Percentiles rank a stretch among this genome's conserved stretches.
Conservation (phyloP, 2,329 filamentous ascomycete genomes). For the Fusarium sp. region DNA sequence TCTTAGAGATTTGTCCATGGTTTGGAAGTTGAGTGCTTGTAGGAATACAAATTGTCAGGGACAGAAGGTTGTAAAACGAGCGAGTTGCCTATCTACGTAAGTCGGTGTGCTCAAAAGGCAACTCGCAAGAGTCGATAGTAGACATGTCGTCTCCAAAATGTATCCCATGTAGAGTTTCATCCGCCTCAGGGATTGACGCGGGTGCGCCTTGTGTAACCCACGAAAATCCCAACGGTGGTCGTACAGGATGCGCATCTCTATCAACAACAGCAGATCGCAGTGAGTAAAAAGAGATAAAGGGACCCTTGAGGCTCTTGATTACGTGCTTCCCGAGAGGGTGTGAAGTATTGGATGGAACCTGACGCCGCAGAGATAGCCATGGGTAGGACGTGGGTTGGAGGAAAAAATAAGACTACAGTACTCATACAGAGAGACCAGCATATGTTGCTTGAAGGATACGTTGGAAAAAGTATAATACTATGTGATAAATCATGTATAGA, state of each 20-base stretch:
- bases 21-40: not conserved
- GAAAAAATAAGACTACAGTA: not conserved
- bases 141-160: not conserved
- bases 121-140: not conserved
- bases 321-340: slow-evolving; percentile 24
- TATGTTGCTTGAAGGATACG: not conserved
- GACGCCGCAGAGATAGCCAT: slow-evolving; percentile 26
- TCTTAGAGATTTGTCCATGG: not conserved
- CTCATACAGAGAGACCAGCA: not conserved
- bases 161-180: slow-evolving; percentile 12
- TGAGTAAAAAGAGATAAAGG: not conserved
- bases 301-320: slow-evolving; percentile 34
- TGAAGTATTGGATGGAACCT: slow-evolving; percentile 7
- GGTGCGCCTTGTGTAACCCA: slow-evolving; percentile 26
- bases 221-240: slow-evolving; percentile 14
- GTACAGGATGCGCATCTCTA: slow-evolving; percentile 23
- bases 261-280: slow-evolving; percentile 32
- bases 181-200: slow-evolving; percentile 15
- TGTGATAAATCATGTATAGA: not conserved
- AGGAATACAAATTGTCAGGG: not conserved
- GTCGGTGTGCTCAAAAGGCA: not conserved
- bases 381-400: not conserved
- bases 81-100: not conserved
- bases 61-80: not conserved
- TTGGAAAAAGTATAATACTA: not conserved